Evolutionary conservation across 2,329 filamentous ascomycete genomes (phyloP).

Genomic region (Myotisia sp.): DNA sequence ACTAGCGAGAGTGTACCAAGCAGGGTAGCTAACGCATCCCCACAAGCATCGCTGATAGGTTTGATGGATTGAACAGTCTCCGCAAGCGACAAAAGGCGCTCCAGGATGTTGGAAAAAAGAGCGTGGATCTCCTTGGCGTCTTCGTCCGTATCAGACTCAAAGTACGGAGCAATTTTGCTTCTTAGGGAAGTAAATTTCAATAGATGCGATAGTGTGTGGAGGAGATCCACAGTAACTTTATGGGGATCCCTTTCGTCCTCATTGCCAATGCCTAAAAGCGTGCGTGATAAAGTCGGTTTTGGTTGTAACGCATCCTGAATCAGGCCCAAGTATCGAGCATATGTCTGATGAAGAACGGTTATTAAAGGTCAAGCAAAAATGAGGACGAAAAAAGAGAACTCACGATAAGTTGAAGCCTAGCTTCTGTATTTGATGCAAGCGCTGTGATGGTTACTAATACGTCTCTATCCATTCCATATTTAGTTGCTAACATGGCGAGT

Average conservation of each 20-base stretch:
- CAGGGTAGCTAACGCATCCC: conserved; percentile 62
- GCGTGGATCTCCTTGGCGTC: conserved; percentile 51
- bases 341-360: conserved; percentile 40
- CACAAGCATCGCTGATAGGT: conserved; percentile 32
- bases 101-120: conserved; percentile 54
- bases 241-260: conserved; percentile 35
- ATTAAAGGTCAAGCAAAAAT: conserved; percentile 8
- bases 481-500: conserved; percentile 77
- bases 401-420: conserved; percentile 54
- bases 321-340: conserved; percentile 62
- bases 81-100: conserved; percentile 51
- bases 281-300: conserved; percentile 58
- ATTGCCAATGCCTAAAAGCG: conserved; percentile 49
- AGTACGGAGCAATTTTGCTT: conserved; percentile 25
- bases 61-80: conserved; percentile 34
- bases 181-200: conserved; percentile 30
- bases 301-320: conserved; percentile 60
- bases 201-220: conserved; percentile 27
- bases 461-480: conserved; percentile 62
- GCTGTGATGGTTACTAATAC: conserved; percentile 62
- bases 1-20: conserved; percentile 71
- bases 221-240: conserved; percentile 29
- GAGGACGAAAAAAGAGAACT: conserved; percentile 7
- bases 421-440: conserved; percentile 57
- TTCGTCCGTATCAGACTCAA: conserved; percentile 33